Percentiles rank a stretch among this genome's conserved stretches.
phyloP scores from a whole-genome alignment of 1,284 basidiomycete genomes.

The Microbotryum scabiosae region DNA sequence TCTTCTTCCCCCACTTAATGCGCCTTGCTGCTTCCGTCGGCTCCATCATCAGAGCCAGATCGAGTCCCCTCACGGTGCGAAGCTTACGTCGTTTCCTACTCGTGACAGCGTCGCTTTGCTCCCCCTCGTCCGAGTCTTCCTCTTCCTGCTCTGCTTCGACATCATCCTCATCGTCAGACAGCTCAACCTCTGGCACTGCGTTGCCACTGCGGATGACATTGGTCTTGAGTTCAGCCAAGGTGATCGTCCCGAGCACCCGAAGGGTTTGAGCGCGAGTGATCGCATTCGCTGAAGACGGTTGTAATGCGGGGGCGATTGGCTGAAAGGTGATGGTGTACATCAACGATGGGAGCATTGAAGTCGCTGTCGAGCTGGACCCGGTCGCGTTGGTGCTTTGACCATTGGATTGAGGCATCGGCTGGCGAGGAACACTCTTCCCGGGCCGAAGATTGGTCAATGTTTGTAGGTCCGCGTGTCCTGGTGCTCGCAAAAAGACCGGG shows the following conservation, averaged over 20 bases:
- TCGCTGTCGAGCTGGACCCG: too few species aligned
- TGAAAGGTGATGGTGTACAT: slow-evolving; percentile 10
- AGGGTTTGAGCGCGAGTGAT: neutral
- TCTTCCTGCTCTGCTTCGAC: neutral
- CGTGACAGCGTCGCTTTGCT: too few species aligned
- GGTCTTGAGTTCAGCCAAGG: slow-evolving; percentile 10
- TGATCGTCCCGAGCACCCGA: slow-evolving; percentile 7
- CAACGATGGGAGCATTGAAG: neutral
- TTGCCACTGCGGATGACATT: slow-evolving; percentile 8
- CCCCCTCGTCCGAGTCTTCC: slow-evolving; percentile 1
- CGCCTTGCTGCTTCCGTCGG: too few species aligned
- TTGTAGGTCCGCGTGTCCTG: too few species aligned
- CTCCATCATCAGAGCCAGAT: too few species aligned
- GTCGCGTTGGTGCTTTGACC: too few species aligned
- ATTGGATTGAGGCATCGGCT: too few species aligned
- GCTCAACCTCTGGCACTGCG: slow-evolving; percentile 4
- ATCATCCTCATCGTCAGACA: neutral
- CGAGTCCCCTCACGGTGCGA: too few species aligned
- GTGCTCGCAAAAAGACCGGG: too few species aligned
- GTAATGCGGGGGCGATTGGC: neutral
- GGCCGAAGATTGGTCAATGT: too few species aligned
- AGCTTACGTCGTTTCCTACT: too few species aligned
- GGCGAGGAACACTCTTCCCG: too few species aligned
- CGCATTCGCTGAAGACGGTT: neutral
- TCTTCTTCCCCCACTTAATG: neutral